phyloP scores from a whole-genome alignment of 2,329 filamentous ascomycete species.

The Ophiocordyceps camponoti-rufipedis region DNA sequence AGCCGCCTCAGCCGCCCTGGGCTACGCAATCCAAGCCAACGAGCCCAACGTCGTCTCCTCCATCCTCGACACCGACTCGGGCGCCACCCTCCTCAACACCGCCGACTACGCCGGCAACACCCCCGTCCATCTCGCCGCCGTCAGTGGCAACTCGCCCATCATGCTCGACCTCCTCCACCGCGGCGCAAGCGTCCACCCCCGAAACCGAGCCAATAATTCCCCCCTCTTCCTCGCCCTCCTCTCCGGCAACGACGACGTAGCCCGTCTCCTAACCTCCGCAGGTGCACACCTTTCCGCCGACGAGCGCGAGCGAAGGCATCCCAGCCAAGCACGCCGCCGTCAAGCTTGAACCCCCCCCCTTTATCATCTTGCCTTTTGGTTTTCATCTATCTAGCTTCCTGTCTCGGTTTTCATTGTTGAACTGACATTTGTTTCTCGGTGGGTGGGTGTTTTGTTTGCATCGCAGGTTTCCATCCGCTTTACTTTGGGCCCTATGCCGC shows the following conservation, averaged over 20 bases:
- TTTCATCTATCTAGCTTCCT: background rate
- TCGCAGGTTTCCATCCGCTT: too few relatives aligned
- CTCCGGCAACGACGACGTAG: slow-evolving; percentile 33
- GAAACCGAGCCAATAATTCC: slow-evolving; percentile 48
- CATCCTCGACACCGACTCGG: slow-evolving; percentile 45
- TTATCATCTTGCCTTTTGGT: too few relatives aligned
- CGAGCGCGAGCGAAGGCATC: slow-evolving; percentile 14
- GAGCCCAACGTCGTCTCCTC: slow-evolving; percentile 47
- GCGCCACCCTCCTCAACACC: slow-evolving; percentile 49
- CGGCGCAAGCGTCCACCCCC: slow-evolving; percentile 48
- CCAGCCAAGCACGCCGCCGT: slow-evolving; percentile 5
- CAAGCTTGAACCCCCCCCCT: background rate
- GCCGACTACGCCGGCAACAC: slow-evolving; percentile 74
- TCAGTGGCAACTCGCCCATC: slow-evolving; percentile 33
- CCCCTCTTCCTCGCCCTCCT: slow-evolving; percentile 45
- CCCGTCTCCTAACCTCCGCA: slow-evolving; percentile 34
- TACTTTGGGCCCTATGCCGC: too few relatives aligned
- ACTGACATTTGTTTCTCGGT: too few relatives aligned
- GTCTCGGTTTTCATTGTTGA: background rate
- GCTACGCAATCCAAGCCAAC: slow-evolving; percentile 61
- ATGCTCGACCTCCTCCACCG: slow-evolving; percentile 38
- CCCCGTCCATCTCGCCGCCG: slow-evolving; percentile 37
- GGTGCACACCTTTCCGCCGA: slow-evolving; percentile 37
- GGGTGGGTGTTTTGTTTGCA: too few relatives aligned
- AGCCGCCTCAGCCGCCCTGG: slow-evolving; percentile 58